Evolutionary conservation across 139 green algal genomes (phyloP).

Genomic region (Mesotaenium endlicherianum): DNA sequence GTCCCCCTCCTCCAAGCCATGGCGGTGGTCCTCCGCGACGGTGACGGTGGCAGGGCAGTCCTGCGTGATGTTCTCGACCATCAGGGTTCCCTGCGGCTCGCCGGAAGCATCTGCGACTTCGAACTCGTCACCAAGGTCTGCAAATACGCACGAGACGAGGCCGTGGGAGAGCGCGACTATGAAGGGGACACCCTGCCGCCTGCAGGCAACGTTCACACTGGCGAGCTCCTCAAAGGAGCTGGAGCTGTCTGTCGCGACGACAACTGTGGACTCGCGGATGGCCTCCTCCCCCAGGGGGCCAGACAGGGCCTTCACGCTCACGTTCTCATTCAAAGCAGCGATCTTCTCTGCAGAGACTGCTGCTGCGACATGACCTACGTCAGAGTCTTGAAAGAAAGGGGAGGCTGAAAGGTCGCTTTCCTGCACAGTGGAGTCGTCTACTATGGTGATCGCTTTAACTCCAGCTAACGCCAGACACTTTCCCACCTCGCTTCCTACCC

Average conservation of each 20-base stretch:
- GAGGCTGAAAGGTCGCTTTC: neutral
- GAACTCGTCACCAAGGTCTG: conserved; percentile 19
- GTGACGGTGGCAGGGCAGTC: conserved; percentile 44
- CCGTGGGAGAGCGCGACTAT: neutral
- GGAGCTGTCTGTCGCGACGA: no score
- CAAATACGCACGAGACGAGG: conserved; percentile 15
- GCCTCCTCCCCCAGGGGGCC: no score
- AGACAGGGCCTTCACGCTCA: no score
- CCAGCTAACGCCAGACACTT: neutral
- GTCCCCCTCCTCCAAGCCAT: conserved; percentile 26
- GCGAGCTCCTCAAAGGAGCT: neutral
- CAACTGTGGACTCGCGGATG: no score
- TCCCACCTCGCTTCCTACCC: neutral
- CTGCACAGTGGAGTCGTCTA: neutral
- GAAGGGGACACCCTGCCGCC: neutral
- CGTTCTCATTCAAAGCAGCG: no score
- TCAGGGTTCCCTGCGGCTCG: conserved; percentile 7
- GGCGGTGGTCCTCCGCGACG: conserved; percentile 38
- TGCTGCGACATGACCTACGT: no score
- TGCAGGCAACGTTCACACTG: neutral
- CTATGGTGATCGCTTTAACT: neutral
- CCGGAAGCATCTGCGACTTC: conserved; percentile 26
- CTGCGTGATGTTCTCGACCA: conserved; percentile 38
- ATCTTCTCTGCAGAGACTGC: no score
- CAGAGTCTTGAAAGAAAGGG: no score